Percentiles rank a stretch among this genome's conserved stretches.
Conservation (phyloP, 2,329 filamentous ascomycete genomes). For the Coniochaeta hoffmannii region DNA sequence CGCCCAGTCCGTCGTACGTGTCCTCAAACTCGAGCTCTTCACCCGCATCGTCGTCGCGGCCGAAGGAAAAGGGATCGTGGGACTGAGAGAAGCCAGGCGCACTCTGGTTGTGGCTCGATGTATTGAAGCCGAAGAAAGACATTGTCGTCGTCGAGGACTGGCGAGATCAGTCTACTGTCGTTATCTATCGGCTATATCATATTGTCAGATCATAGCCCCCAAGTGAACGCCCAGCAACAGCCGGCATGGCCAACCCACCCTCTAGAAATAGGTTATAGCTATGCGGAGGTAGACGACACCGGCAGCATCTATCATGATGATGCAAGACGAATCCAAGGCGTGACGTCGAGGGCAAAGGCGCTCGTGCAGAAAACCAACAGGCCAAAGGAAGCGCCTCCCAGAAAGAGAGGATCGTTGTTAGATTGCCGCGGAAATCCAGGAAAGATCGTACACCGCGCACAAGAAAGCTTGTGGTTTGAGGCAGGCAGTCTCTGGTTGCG, state of each 20-base stretch:
- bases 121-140: constrained; percentile 91
- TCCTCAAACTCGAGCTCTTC: constrained; percentile 78
- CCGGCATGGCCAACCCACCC: not conserved
- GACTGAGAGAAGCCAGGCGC: constrained; percentile 76
- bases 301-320: constrained; percentile 2
- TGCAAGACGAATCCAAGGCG: constrained; percentile 1
- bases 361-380: not conserved
- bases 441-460: not conserved
- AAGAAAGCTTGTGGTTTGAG: not conserved
- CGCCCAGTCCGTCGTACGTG: constrained; percentile 90
- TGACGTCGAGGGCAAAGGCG: not conserved
- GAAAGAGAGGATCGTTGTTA: not conserved
- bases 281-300: not conserved
- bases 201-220: not conserved
- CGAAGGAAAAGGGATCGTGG: constrained; percentile 82
- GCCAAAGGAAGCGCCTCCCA: not conserved
- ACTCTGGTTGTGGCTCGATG: constrained; percentile 58
- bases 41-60: constrained; percentile 54
- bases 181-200: not conserved
- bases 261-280: constrained; percentile 1
- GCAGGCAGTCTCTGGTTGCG: not conserved
- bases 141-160: constrained; percentile 38
- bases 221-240: not conserved
- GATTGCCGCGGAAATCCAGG: not conserved
- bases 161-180: not conserved